phyloP scores from a whole-genome alignment of 352 stramenopile species.

The Thalassiosira gravida region DNA sequence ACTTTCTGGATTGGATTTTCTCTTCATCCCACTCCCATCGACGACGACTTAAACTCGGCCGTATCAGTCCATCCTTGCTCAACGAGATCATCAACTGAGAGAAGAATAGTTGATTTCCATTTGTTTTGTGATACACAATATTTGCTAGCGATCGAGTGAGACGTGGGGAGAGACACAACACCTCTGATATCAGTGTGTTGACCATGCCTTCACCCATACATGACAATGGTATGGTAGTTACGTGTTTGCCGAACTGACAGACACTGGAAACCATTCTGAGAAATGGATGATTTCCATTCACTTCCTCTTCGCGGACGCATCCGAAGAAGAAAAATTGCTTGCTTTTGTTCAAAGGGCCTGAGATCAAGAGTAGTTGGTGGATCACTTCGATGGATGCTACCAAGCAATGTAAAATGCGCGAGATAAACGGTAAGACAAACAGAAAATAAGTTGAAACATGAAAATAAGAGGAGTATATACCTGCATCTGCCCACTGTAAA shows the following conservation, averaged over 20 bases:
- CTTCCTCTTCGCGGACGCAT: slow-evolving; percentile 17
- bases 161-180: slow-evolving; percentile 12
- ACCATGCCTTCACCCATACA: slow-evolving; percentile 13
- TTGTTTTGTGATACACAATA: slow-evolving; percentile 26
- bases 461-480: not conserved
- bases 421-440: not conserved
- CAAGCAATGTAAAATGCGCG: slow-evolving; percentile 1
- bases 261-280: slow-evolving; percentile 5
- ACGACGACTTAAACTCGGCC: slow-evolving; percentile 14
- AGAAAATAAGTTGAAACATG: slow-evolving; percentile 7
- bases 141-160: slow-evolving; percentile 20
- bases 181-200: slow-evolving; percentile 29
- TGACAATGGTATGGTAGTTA: slow-evolving; percentile 22
- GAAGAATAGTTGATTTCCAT: slow-evolving; percentile 36
- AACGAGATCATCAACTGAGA: slow-evolving; percentile 31
- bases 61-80: slow-evolving; percentile 23
- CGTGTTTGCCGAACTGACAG: not conserved
- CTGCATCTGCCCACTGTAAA: slow-evolving; percentile 32
- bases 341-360: not conserved
- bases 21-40: slow-evolving; percentile 44
- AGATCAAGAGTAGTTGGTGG: slow-evolving; percentile 3
- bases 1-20: slow-evolving; percentile 20
- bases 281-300: not conserved
- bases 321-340: slow-evolving; percentile 27
- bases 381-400: slow-evolving; percentile 17